Conservation (phyloP, 345 rosid genomes). For the Anacardium occidentale region DNA sequence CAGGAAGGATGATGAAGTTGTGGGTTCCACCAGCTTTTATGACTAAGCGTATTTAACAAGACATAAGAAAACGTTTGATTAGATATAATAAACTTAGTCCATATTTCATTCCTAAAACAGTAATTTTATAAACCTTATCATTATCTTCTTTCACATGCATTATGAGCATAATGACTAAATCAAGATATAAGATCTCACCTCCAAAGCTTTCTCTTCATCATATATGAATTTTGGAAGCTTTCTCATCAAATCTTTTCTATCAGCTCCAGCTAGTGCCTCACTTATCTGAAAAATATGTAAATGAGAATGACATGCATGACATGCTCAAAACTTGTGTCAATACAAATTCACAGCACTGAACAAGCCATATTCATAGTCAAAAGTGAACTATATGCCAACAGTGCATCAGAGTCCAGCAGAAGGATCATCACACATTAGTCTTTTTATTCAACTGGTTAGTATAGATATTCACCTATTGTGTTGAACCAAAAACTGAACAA, state of each 20-base stretch:
- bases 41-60: no score
- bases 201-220: conserved; percentile 54
- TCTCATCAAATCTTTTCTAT: conserved; percentile 45
- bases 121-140: neutral
- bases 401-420: neutral
- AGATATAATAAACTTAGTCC: neutral
- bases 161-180: neutral
- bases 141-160: neutral
- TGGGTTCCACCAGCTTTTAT: no score
- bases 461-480: neutral
- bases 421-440: neutral
- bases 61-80: neutral
- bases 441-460: neutral
- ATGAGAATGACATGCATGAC: neutral
- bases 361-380: neutral
- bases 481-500: neutral
- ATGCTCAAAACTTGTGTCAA: neutral
- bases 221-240: conserved; percentile 49
- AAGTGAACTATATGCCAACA: neutral
- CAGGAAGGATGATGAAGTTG: no score
- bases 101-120: neutral
- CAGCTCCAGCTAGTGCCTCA: conserved; percentile 40
- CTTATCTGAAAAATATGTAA: conserved; percentile 30
- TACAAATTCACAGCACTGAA: neutral
- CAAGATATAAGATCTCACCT: conserved; percentile 29